phyloP scores from a whole-genome alignment of 148 eudicot genomes.

The Silene conica region DNA sequence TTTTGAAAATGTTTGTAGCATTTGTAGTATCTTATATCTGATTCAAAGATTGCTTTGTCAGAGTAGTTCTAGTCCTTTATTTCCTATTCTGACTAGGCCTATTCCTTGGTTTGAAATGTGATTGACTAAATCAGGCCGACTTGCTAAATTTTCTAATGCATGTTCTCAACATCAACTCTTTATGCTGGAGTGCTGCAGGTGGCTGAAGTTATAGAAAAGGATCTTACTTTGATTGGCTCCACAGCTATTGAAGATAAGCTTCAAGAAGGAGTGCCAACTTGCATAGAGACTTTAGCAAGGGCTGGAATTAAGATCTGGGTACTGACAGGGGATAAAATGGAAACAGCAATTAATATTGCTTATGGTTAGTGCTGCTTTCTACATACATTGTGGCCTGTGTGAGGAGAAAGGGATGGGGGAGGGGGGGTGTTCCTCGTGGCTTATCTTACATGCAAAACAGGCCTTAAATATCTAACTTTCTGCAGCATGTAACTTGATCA shows the following conservation, averaged over 20 bases:
- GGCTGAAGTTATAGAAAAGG: slow-evolving; percentile 87
- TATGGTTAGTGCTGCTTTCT: slow-evolving; percentile 52
- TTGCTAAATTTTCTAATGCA: not conserved
- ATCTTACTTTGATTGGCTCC: slow-evolving; percentile 78
- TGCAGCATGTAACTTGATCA: slow-evolving; percentile 90
- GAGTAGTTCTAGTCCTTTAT: not conserved
- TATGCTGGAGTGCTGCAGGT: slow-evolving; percentile 49
- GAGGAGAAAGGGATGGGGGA: not conserved
- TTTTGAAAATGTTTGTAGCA: too few species aligned
- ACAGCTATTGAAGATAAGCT: slow-evolving; percentile 99
- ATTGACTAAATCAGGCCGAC: not conserved
- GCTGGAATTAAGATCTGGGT: slow-evolving; percentile 99
- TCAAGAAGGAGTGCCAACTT: slow-evolving; percentile 95
- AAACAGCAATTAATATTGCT: slow-evolving; percentile 95
- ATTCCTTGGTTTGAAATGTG: not conserved
- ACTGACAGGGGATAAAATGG: slow-evolving; percentile 97
- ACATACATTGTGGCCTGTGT: not conserved
- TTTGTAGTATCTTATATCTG: too few species aligned
- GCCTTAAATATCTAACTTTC: slow-evolving; percentile 9
- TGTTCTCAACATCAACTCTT: slow-evolving; percentile 5
- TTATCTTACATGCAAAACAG: not conserved
- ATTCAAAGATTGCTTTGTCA: too few species aligned
- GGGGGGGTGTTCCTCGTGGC: not conserved
- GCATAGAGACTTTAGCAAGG: slow-evolving; percentile 87
- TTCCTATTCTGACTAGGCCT: not conserved